A percentile compares a stretch with the other conserved stretches of the same genome.
Evolutionary conservation across 257 asterid genomes (phyloP).

Genomic region (Datura wrightii): DNA sequence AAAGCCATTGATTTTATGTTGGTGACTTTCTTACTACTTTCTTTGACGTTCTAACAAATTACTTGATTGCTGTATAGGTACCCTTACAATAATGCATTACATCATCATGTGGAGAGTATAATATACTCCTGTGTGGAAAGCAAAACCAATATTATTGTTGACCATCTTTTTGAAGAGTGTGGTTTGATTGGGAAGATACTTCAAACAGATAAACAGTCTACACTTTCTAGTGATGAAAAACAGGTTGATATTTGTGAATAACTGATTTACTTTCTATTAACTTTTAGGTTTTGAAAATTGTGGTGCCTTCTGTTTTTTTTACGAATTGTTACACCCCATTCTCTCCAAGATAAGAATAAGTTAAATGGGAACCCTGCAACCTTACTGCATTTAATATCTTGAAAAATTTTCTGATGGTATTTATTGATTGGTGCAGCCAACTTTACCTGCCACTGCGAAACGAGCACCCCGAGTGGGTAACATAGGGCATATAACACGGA

Average conservation of each 20-base stretch:
- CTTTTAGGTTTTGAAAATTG: constrained; percentile 7
- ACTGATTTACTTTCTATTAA: constrained; percentile 6
- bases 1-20: constrained; percentile 20
- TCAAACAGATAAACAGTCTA: constrained; percentile 67
- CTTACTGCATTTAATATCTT: not conserved
- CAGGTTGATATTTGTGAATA: constrained; percentile 51
- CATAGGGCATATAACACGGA: constrained; percentile 82
- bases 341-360: not conserved
- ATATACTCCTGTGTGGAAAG: constrained; percentile 85
- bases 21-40: not conserved
- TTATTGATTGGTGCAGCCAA: constrained; percentile 65
- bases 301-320: not conserved
- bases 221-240: constrained; percentile 57
- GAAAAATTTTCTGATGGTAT: constrained; percentile 17
- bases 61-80: constrained; percentile 56
- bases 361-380: constrained; percentile 1
- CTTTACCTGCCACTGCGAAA: constrained; percentile 64
- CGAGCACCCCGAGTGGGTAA: constrained; percentile 77
- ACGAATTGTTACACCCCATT: not conserved
- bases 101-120: constrained; percentile 94
- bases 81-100: constrained; percentile 91
- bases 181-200: constrained; percentile 74
- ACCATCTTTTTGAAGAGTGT: constrained; percentile 79
- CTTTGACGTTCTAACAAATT: not conserved
- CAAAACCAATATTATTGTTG: constrained; percentile 57